Percentiles rank a stretch among this genome's conserved stretches.
These are phyloP conservation scores for Pulveroboletus sp. DNA, from an alignment of 768 basidiomycete species.

Conservation along the genomic window DNA sequence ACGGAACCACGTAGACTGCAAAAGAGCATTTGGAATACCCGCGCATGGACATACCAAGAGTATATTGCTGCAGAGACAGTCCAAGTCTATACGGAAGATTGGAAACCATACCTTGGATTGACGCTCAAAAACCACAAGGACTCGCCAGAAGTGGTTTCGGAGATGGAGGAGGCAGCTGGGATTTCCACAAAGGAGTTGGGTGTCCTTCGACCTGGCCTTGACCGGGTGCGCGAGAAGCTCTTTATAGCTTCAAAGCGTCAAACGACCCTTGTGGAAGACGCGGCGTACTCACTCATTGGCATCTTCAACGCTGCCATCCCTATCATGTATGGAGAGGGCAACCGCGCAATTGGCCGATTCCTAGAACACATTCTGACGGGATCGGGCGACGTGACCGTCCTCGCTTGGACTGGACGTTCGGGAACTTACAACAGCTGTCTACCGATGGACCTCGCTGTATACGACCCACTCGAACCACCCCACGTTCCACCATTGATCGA, in stretches of 20 bases:
- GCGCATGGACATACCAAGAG: slow-evolving; percentile 1
- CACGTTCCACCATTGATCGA: slow-evolving; percentile 1
- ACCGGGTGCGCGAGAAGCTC: slow-evolving; percentile 17
- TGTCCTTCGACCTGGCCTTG: slow-evolving; percentile 7
- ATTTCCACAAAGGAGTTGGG: background rate
- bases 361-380: slow-evolving; percentile 12
- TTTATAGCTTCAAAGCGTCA: slow-evolving; percentile 9
- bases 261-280: slow-evolving; percentile 8
- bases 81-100: slow-evolving; percentile 12
- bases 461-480: background rate
- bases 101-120: slow-evolving; percentile 7
- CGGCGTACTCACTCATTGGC: slow-evolving; percentile 12
- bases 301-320: slow-evolving; percentile 12
- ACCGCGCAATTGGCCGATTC: slow-evolving; percentile 8
- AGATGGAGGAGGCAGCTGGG: background rate
- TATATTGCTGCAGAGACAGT: slow-evolving; percentile 6
- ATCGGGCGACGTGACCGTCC: slow-evolving; percentile 7
- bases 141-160: background rate
- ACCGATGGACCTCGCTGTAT: background rate
- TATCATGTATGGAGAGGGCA: slow-evolving; percentile 13
- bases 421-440: slow-evolving; percentile 7
- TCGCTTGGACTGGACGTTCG: slow-evolving; percentile 15
- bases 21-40: slow-evolving; percentile 11
- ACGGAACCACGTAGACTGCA: background rate
- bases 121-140: background rate